Conservation (phyloP, 2,329 filamentous ascomycete species). For the Beauveria pseudobassiana region DNA sequence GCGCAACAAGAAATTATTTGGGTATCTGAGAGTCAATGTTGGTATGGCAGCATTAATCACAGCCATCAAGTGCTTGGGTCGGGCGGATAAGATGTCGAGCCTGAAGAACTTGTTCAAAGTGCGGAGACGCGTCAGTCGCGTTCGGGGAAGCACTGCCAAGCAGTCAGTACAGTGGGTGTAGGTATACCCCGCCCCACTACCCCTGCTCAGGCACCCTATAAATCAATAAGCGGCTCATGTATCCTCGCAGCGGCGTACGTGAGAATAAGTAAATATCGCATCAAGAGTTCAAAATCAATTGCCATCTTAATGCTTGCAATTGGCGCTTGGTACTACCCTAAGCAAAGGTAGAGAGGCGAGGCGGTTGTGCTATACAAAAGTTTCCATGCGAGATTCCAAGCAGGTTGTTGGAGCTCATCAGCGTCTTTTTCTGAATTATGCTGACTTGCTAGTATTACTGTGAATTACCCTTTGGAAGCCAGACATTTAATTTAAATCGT, state of each 20-base stretch:
- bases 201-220: no score
- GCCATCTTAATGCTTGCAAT: not conserved
- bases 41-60: not conserved
- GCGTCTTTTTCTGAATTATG: not conserved
- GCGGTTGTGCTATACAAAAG: no score
- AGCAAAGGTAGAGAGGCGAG: not conserved
- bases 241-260: no score
- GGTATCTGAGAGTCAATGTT: not conserved
- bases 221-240: no score
- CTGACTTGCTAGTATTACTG: not conserved
- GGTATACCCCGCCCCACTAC: no score
- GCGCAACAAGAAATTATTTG: not conserved
- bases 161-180: no score
- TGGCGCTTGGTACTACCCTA: conserved; percentile 6
- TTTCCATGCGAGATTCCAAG: no score
- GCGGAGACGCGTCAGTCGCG: conserved; percentile 9
- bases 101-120: not conserved
- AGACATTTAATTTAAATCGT: not conserved
- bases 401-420: not conserved
- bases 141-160: not conserved
- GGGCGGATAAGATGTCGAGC: not conserved
- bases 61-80: not conserved
- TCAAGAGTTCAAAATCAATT: no score
- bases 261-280: no score
- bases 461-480: not conserved